A percentile compares a stretch with the other conserved stretches of the same genome.
Evolutionary conservation across 306 rosid genomes (phyloP).

Genomic region (Herpetospermum pedunculosum): DNA sequence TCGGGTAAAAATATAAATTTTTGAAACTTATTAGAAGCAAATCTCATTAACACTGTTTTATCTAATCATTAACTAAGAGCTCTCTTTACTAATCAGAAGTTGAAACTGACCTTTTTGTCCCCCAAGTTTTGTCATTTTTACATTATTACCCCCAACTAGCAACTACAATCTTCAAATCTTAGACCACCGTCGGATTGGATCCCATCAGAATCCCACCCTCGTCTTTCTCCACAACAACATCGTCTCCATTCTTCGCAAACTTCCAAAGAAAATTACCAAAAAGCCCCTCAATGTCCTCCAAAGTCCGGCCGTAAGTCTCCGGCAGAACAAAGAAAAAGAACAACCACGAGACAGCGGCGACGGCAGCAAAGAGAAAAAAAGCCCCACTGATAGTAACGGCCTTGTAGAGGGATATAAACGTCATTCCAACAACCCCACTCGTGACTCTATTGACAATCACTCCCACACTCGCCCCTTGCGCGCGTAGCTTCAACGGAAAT

Average conservation of each 20-base stretch:
- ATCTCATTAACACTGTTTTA: too few relatives aligned
- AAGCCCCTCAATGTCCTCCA: slow-evolving; percentile 64
- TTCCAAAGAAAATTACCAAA: slow-evolving; percentile 42
- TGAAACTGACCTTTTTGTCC: too few relatives aligned
- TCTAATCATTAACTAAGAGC: too few relatives aligned
- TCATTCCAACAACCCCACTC: slow-evolving; percentile 63
- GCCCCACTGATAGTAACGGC: slow-evolving; percentile 63
- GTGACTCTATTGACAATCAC: slow-evolving; percentile 48
- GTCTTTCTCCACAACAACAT: not conserved
- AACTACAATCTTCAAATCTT: not conserved
- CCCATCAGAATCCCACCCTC: slow-evolving; percentile 15
- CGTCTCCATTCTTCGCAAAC: not conserved
- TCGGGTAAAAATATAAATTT: too few relatives aligned
- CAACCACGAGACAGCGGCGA: slow-evolving; percentile 34
- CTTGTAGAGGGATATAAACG: slow-evolving; percentile 40
- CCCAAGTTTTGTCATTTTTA: too few relatives aligned
- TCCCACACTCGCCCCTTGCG: slow-evolving; percentile 60
- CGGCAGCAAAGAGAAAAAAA: slow-evolving; percentile 42
- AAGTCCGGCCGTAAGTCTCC: slow-evolving; percentile 60
- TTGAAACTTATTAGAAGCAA: too few relatives aligned
- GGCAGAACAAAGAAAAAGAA: slow-evolving; percentile 56
- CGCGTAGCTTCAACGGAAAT: slow-evolving; percentile 64
- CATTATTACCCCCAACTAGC: too few relatives aligned
- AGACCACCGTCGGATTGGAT: not conserved
- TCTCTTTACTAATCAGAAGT: too few relatives aligned